Conservation (phyloP, 2,329 filamentous ascomycete species). For the Penicillium sp. region DNA sequence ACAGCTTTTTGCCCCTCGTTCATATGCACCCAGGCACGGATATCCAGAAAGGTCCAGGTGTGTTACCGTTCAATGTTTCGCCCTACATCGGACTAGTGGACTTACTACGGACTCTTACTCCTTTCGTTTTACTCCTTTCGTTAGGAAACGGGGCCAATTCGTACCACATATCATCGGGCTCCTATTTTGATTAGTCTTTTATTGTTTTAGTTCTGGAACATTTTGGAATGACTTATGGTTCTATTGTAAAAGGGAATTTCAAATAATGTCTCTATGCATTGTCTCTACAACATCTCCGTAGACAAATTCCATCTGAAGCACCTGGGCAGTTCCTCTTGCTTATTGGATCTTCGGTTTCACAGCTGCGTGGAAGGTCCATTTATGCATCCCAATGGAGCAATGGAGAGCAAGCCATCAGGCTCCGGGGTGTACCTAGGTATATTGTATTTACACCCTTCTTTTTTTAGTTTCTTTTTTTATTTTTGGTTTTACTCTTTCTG, state of each 20-base stretch:
- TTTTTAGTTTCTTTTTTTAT: not conserved
- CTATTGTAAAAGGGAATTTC: no score
- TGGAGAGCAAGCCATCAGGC: not conserved
- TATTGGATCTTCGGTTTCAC: slow-evolving; percentile 14
- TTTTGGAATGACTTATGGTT: no score
- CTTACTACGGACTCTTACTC: slow-evolving; percentile 1
- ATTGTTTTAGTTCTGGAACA: no score
- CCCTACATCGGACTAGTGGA: slow-evolving; percentile 4
- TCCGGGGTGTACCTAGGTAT: slow-evolving; percentile 7
- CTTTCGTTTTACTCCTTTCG: slow-evolving; percentile 1
- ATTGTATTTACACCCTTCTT: not conserved
- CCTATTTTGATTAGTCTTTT: not conserved
- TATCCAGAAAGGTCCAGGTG: slow-evolving; percentile 3
- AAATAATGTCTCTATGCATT: no score
- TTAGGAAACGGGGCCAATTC: not conserved
- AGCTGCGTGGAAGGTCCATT: slow-evolving; percentile 12
- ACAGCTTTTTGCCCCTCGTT: slow-evolving; percentile 18
- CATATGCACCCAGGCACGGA: slow-evolving; percentile 20
- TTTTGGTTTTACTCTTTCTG: not conserved
- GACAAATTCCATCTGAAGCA: not conserved
- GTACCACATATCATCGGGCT: slow-evolving; percentile 2
- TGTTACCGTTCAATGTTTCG: slow-evolving; percentile 4
- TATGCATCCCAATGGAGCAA: slow-evolving; percentile 12
- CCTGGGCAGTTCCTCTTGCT: not conserved
- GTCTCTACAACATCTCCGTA: not conserved